Evolutionary conservation across 176 grass and related monocot species (phyloP).

Genomic region (Elymus sibiricus): DNA sequence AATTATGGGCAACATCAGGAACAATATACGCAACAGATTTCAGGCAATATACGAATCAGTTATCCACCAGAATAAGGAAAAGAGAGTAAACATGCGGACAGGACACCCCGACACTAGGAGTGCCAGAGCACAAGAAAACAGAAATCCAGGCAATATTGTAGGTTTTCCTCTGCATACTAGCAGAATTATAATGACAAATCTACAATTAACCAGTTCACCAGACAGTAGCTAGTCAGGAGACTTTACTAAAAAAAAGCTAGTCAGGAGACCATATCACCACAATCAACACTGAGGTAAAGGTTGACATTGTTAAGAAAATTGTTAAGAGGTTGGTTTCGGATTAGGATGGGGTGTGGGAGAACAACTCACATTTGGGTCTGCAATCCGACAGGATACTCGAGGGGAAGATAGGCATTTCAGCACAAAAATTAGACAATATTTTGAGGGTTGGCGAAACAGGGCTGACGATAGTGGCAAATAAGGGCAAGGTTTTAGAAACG

Average conservation of each 20-base stretch:
- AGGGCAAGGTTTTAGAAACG: not conserved
- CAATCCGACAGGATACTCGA: not conserved
- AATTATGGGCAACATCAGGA: not conserved
- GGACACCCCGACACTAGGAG: not conserved
- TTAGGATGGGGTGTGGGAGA: not conserved
- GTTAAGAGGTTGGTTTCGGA: not conserved
- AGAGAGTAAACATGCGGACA: not conserved
- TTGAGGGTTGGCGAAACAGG: not conserved
- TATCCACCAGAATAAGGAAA: not conserved
- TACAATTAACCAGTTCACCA: not conserved
- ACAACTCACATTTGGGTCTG: not conserved
- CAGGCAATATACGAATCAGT: not conserved
- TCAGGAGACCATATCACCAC: not conserved
- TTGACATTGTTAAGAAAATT: not conserved
- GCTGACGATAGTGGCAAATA: not conserved
- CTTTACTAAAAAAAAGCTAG: not conserved
- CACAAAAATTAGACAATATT: not conserved
- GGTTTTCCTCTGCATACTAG: not conserved
- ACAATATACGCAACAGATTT: not conserved
- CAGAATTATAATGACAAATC: not conserved
- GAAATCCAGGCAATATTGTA: not conserved
- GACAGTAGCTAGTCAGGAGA: not conserved
- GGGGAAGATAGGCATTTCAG: not conserved
- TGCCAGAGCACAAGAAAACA: not conserved
- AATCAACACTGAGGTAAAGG: not conserved